Conservation (phyloP, 371 early-diverging fungal species). For the Mucor irregularis region DNA sequence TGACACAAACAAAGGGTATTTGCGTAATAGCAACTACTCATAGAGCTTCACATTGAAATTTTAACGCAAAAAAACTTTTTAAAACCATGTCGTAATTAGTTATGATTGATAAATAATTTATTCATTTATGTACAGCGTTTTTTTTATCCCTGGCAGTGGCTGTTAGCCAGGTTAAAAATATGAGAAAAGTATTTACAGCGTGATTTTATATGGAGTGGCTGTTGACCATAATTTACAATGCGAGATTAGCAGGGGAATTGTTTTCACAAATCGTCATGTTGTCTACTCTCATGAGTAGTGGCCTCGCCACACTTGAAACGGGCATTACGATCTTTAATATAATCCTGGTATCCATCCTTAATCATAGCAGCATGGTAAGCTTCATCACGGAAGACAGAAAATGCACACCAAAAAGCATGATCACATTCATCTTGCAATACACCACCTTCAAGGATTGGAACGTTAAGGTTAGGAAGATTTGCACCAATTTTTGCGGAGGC, state of each 20-base stretch:
- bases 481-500: slow-evolving; percentile 32
- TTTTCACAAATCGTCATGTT: slow-evolving; percentile 7
- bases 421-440: slow-evolving; percentile 35
- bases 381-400: slow-evolving; percentile 18
- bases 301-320: slow-evolving; percentile 17
- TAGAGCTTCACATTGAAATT: no score
- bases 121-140: slow-evolving; percentile 15
- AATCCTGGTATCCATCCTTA: slow-evolving; percentile 10
- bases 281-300: no score
- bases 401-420: slow-evolving; percentile 38
- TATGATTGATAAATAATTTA: background rate
- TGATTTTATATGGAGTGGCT: slow-evolving; percentile 28
- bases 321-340: slow-evolving; percentile 16
- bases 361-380: slow-evolving; percentile 24
- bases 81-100: no score
- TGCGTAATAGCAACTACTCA: no score
- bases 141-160: slow-evolving; percentile 5
- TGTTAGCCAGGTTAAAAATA: slow-evolving; percentile 8
- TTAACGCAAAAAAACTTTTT: no score
- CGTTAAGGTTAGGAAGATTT: slow-evolving; percentile 13
- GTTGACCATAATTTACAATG: slow-evolving; percentile 15
- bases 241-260: no score
- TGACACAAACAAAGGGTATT: background rate
- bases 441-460: slow-evolving; percentile 31
- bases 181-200: slow-evolving; percentile 12